phyloP scores from a whole-genome alignment of 345 rosid genomes.

The Aurinia saxatilis region DNA sequence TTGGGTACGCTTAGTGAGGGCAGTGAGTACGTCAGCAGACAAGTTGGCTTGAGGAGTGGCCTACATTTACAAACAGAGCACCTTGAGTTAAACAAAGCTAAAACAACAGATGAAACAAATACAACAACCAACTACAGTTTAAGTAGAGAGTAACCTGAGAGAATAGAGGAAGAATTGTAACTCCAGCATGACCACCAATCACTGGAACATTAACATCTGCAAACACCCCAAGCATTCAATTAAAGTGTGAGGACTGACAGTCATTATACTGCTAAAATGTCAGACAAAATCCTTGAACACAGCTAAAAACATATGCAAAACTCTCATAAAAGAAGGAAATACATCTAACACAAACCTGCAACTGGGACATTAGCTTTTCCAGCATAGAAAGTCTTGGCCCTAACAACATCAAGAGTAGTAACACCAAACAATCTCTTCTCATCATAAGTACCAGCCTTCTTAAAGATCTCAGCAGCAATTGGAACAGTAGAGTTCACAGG shows the following conservation, averaged over 20 bases:
- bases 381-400: constrained; percentile 74
- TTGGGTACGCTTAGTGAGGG: constrained; percentile 84
- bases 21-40: constrained; percentile 44
- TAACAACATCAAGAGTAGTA: constrained; percentile 66
- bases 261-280: too few relatives aligned
- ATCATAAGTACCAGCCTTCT: constrained; percentile 64
- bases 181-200: constrained; percentile 85
- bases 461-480: constrained; percentile 71
- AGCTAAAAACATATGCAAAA: background rate
- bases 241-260: too few relatives aligned
- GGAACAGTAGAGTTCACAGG: constrained; percentile 82
- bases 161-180: constrained; percentile 74
- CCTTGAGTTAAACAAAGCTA: background rate
- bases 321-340: background rate
- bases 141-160: constrained; percentile 45
- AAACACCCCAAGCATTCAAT: constrained; percentile 4
- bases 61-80: constrained; percentile 28
- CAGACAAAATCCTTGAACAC: background rate
- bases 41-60: constrained; percentile 71
- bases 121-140: background rate
- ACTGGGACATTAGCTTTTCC: constrained; percentile 41
- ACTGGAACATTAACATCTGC: constrained; percentile 76
- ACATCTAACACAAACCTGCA: constrained; percentile 14
- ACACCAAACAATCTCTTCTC: constrained; percentile 67
- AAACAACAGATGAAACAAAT: background rate